Base-by-base conservation (phyloP, 371 early-diverging fungal species). In the Smittium culicis region DNA sequence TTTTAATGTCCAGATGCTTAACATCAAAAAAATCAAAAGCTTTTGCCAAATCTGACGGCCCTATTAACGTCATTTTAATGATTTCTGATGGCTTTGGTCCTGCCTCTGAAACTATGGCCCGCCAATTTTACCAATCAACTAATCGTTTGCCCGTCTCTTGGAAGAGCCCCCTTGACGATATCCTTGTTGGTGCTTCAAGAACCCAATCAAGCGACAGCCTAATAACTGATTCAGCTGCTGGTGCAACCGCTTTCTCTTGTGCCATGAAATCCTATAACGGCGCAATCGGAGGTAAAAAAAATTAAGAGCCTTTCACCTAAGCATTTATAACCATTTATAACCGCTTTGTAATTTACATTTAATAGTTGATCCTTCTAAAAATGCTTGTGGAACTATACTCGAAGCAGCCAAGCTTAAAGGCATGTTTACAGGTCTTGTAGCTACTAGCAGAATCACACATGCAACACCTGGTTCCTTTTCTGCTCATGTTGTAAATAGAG, bases 191-290 rank as follows among this genome's bases (percentile, higher is more conserved):
- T 1, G 69, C 85, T 0, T 85, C 89, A 17, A 81, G 96, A n/a
- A 96, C 96, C 1, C 79, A 87, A 20, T 89, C 90, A 61, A 82
- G 86, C 17, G 75, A 78, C 54, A 85, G 87, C 68, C 74, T 90
- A 25, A 82, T 96, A 5, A 95, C 97, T 0, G 97, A 96, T 74
- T 91, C 92, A 30, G 96, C 95, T 3, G 95, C 97, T 14, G 97
- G 94, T 0, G 97, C 96, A 14, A 96, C 96, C 1, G 96, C 94
- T 0, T 95, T 89, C 76, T 74, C 92, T 0, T 94, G 94, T 69
- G 92, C 77, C 1, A 35, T 80, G 8, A 94, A 93, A 73, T 82
- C 89, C 0, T 91, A 87, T 78, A 94, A 94, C 73, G 89, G 86
- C 0, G 96, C 92, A 8, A 87, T 93, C 64, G 91, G 80, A 57